phyloP scores from a whole-genome alignment of 176 grass and related monocot species.

The Juncus inflexus region DNA sequence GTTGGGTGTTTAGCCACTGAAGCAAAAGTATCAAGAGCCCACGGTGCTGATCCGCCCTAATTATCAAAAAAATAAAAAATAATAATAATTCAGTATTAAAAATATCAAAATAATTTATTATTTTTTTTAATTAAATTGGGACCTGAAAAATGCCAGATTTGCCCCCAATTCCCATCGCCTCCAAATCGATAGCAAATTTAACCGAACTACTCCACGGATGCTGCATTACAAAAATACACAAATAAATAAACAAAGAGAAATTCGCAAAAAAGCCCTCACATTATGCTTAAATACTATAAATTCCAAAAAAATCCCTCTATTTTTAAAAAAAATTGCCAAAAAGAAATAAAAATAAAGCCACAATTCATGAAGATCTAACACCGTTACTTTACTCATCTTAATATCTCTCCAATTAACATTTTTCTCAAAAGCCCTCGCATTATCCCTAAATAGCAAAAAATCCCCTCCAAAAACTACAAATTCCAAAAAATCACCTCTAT shows the following conservation, averaged over 20 bases:
- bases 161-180: slow-evolving; percentile 90
- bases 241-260: background rate
- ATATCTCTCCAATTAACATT: no score
- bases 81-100: slow-evolving; percentile 25
- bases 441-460: no score
- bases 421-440: no score
- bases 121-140: background rate
- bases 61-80: slow-evolving; percentile 15
- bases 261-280: background rate
- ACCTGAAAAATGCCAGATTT: slow-evolving; percentile 89
- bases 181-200: slow-evolving; percentile 79
- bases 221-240: slow-evolving; percentile 37
- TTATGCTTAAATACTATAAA: no score
- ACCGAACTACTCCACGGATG: slow-evolving; percentile 73
- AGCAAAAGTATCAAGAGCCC: slow-evolving; percentile 87
- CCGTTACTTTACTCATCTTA: no score
- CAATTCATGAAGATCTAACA: no score
- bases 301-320: no score
- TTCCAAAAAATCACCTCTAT: no score
- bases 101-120: slow-evolving; percentile 10
- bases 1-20: slow-evolving; percentile 86
- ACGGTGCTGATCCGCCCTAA: slow-evolving; percentile 68
- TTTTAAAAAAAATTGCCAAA: background rate
- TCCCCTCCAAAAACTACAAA: no score
- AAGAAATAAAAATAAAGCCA: no score